Evolutionary conservation across 495 filamentous ascomycete species (phyloP), one percentile per base, ranked within the genome.

Genomic region (Talaromyces liani): DNA sequence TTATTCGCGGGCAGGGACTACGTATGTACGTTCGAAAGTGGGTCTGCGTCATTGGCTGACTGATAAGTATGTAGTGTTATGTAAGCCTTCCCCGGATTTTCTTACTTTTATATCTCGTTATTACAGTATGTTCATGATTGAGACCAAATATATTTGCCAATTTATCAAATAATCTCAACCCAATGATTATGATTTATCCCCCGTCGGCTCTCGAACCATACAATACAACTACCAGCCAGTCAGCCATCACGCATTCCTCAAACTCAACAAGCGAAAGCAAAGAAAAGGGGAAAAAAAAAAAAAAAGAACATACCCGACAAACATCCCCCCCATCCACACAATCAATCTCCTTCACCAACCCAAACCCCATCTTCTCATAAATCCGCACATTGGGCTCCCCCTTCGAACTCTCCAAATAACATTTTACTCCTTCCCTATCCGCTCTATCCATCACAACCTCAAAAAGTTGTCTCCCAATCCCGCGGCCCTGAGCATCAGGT

Each of bases 331-430:
- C 79, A 69, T 85, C 85, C 62, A 81, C 70, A 73, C 85, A 87
- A 63, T 83, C 80, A 72, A 87, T 85, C 72, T 84, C 77, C 72
- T 75, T 84, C 9, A 77, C 80, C 68, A 87, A 77, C 68, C 75
- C 68, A 73, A 89, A 88, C 57, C 85, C 85, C 75, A 87, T 82
- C 64, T 75, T 72, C 70, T 83, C 80, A 74, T 88, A 88, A 56
- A 88, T 88, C 64, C 78, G 73, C 71, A 87, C 82, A 71, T 88
- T 89, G 33, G 85, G 85, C 56, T 78, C 82, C 62, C 75, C 76
- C 66, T 82, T 78, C 71, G 81, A 85, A 49, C 82, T 85, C 69
- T 89, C 86, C 56, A 89, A 69, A 72, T 88, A 89, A 69, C 84
- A 87, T 64, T 73, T 79, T 59, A 75, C 75, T 4, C 84, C 82